phyloP scores from a whole-genome alignment of 129 eudicot species.

The Glebionis coronaria region DNA sequence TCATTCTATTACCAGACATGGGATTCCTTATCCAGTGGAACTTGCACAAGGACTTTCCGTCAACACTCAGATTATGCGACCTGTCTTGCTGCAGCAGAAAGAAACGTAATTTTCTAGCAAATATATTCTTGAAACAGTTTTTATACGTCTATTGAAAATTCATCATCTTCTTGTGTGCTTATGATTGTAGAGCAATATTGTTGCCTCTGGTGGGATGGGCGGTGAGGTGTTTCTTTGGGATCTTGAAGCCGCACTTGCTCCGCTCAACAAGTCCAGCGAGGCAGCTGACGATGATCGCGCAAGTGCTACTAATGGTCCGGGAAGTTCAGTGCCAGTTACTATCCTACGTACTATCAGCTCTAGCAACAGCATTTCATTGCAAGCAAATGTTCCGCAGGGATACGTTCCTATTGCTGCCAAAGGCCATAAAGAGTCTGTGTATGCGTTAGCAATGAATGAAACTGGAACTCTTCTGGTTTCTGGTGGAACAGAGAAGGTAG shows the following conservation, averaged over 20 bases:
- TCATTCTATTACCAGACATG: slow-evolving; percentile 51
- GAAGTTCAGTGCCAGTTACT: slow-evolving; percentile 45
- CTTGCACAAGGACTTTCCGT: slow-evolving; percentile 74
- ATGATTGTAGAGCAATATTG: slow-evolving; percentile 57
- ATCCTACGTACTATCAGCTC: slow-evolving; percentile 76
- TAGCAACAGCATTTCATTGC: slow-evolving; percentile 72
- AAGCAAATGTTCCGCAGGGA: slow-evolving; percentile 67
- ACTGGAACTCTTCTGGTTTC: slow-evolving; percentile 94
- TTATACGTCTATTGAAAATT: neutral
- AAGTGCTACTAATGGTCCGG: slow-evolving; percentile 57
- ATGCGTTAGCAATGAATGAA: slow-evolving; percentile 93
- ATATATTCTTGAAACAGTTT: slow-evolving; percentile 4
- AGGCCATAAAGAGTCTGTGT: slow-evolving; percentile 99
- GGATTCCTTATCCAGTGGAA: slow-evolving; percentile 81
- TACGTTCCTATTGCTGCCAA: slow-evolving; percentile 76
- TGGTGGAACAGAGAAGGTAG: slow-evolving; percentile 99
- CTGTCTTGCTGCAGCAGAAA: slow-evolving; percentile 87
- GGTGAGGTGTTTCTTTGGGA: slow-evolving; percentile 98
- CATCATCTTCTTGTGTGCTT: slow-evolving; percentile 7
- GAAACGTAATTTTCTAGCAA: slow-evolving; percentile 46
- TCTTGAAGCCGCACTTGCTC: slow-evolving; percentile 91
- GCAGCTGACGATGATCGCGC: slow-evolving; percentile 67
- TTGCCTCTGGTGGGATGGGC: slow-evolving; percentile 94
- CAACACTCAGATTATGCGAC: slow-evolving; percentile 98
- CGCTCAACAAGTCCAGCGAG: slow-evolving; percentile 65